Base-by-base conservation (phyloP, 352 stramenopile genomes). In the Phytophthora cryptogea region DNA sequence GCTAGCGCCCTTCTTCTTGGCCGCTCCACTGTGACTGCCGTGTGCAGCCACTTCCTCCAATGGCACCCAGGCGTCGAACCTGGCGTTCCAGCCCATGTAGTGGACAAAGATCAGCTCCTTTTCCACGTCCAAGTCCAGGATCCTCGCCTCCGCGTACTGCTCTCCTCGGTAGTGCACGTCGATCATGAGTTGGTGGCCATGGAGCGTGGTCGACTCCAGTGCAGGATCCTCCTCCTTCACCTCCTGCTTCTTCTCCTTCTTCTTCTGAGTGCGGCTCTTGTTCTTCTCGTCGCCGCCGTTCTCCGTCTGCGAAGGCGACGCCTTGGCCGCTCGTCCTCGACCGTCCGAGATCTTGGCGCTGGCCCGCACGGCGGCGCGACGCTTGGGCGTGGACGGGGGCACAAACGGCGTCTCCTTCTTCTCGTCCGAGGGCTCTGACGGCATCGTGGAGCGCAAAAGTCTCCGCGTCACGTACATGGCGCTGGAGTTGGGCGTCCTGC, bases 41-140 rank as follows among this genome's bases (percentile, higher is more conserved):
- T 92, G 83, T 5, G 79, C 73, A 3, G 69, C 68, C 32, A 89
- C 55, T 3, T 68, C 70, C n/a, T 80, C 60, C 6, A 66, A 48
- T 9, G 59, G 17, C 8, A 89, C 57, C 83, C 83, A 92, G 43
- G 68, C 72, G 46, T 92, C 83, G 50, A 88, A 88, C 8, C 83
- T 74, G 2, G 80, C 48, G 59, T 92, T 92, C 80, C 80, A 92
- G 39, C 83, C 80, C 49, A 92, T 83, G 59, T 89, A 90, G 47
- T 92, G 83, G 40, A 90, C 73, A 26, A 78, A 89, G 17, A 85
- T 52, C 10, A 67, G 45, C 20, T 72, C 46, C 26, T 73, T 64
- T 0, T 55, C 36, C 8, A 52, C 44, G 47, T 90, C 62, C 27
- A 89, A 39, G 11, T 80, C 59, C 35, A 90, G 26, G 27, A 92